Evolutionary conservation across 306 rosid genomes (phyloP), one percentile per base, ranked within the genome.

Genomic region (Sophora flavescens): DNA sequence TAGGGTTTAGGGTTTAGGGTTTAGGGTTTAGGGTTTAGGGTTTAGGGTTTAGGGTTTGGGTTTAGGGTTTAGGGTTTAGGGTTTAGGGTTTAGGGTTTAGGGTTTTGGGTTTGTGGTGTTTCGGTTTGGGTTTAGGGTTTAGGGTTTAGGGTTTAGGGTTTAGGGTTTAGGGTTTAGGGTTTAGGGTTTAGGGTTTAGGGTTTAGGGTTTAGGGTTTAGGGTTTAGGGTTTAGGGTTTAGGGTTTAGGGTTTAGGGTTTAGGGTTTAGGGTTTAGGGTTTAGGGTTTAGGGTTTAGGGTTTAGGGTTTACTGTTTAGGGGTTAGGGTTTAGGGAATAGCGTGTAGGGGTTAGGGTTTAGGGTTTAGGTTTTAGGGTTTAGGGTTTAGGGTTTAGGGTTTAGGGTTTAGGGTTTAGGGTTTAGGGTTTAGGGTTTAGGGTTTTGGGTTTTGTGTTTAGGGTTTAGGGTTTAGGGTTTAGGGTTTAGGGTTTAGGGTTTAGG

Each of bases 321-420:
- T 78, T 68, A 45, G 69, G 82, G 82, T 56, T 68, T 68, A 57
- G 76, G 82, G 82, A 58, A 68, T 42, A 68, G 76, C 70, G 69
- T 57, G 68, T 57, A 45, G 76, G 61, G 69, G 39, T 65, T 36
- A 35, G 74, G 66, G 60, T 77, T 53, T 52, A 69, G 22, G 82
- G 69, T 57, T 78, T 78, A 44, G 76, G 82, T 76, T 68, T 78
- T 57, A 42, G 70, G 76, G 76, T 78, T 68, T 39, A 32, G 67
- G 69, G 38, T 68, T 78, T 56, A 45, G 82, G 82, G 76, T 77
- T 77, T 65, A 63, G 80, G 80, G 80, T 75, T 63, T 63, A 51
- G 51, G 80, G 72, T 75, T 63, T 75, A 52, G 80, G 72, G 62
- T 63, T 75, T 75, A 63, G 63, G 64, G 67, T 50, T 77, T 44